Evolutionary conservation across 306 rosid genomes (phyloP).

Genomic region (Coriaria nepalensis): DNA sequence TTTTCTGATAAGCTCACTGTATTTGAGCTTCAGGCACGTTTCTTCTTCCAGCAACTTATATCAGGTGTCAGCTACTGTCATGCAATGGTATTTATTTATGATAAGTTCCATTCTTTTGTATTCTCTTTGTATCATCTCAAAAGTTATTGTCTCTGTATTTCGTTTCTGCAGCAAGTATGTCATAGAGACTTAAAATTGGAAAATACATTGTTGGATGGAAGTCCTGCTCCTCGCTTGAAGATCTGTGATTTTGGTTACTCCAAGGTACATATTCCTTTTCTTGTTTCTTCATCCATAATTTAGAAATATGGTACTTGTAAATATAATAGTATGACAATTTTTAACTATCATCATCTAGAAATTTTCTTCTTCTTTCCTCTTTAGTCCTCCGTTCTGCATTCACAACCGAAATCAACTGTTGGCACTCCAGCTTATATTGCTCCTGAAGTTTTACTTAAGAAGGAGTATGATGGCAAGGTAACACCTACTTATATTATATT

Average conservation of each 20-base stretch:
- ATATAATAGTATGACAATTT: background rate
- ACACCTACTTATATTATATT: slow-evolving; percentile 3
- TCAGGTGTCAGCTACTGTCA: slow-evolving; percentile 97
- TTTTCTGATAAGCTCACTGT: slow-evolving; percentile 7
- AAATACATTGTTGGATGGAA: slow-evolving; percentile 90
- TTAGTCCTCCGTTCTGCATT: slow-evolving; percentile 88
- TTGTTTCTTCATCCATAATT: slow-evolving; percentile 1
- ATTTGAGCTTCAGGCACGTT: slow-evolving; percentile 63
- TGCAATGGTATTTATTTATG: slow-evolving; percentile 46
- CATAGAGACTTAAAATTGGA: slow-evolving; percentile 92
- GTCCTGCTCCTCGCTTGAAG: slow-evolving; percentile 86
- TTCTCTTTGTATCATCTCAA: background rate
- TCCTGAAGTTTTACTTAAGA: slow-evolving; percentile 90
- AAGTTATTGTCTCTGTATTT: slow-evolving; percentile 14
- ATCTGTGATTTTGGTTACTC: slow-evolving; percentile 95
- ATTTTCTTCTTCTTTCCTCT: slow-evolving; percentile 12
- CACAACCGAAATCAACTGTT: slow-evolving; percentile 95
- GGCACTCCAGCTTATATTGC: slow-evolving; percentile 98
- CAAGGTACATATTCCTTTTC: slow-evolving; percentile 34
- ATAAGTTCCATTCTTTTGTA: background rate
- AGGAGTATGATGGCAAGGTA: slow-evolving; percentile 99
- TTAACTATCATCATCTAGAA: background rate
- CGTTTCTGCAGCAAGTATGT: slow-evolving; percentile 67
- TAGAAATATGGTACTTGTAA: too few species aligned
- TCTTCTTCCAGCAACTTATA: slow-evolving; percentile 91